Evolutionary conservation across 2,329 filamentous ascomycete species (phyloP).

Genomic region (Aspergillus tanneri): DNA sequence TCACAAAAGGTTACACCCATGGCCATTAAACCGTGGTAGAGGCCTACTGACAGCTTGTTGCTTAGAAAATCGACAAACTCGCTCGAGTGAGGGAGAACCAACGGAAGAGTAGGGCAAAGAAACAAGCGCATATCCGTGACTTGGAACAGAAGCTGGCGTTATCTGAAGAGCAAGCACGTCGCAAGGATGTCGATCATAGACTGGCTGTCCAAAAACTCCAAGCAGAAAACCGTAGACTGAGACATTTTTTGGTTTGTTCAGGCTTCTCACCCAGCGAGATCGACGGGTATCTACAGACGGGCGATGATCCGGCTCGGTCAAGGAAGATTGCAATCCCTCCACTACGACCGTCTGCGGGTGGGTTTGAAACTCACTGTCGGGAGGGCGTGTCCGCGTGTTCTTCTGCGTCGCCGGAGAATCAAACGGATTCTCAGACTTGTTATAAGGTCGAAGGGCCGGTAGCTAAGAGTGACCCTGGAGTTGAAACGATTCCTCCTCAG

Average conservation of each 20-base stretch:
- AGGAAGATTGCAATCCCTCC: slow-evolving; percentile 40
- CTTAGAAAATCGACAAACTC: slow-evolving; percentile 29
- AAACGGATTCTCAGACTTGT: no score
- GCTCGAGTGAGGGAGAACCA: slow-evolving; percentile 46
- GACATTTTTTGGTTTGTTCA: slow-evolving; percentile 24
- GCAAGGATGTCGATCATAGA: slow-evolving; percentile 35
- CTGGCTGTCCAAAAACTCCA: slow-evolving; percentile 35
- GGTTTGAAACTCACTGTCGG: background rate
- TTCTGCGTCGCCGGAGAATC: no score
- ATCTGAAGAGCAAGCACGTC: slow-evolving; percentile 29
- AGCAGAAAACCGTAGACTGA: slow-evolving; percentile 35
- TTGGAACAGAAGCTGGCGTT: slow-evolving; percentile 33
- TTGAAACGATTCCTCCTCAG: background rate
- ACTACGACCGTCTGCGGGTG: slow-evolving; percentile 16
- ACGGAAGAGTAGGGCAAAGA: slow-evolving; percentile 37
- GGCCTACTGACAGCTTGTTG: slow-evolving; percentile 5
- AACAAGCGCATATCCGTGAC: slow-evolving; percentile 38
- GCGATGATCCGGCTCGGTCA: slow-evolving; percentile 18
- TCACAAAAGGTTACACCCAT: slow-evolving; percentile 14
- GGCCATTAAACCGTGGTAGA: background rate
- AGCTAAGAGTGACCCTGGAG: background rate
- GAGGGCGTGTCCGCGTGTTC: no score
- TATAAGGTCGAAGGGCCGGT: no score
- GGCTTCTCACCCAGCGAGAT: slow-evolving; percentile 26
- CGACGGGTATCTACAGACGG: slow-evolving; percentile 28